A percentile compares a stretch with the other conserved stretches of the same genome.
Conservation (phyloP, 495 filamentous ascomycete genomes). For the Amorphotheca resinae region DNA sequence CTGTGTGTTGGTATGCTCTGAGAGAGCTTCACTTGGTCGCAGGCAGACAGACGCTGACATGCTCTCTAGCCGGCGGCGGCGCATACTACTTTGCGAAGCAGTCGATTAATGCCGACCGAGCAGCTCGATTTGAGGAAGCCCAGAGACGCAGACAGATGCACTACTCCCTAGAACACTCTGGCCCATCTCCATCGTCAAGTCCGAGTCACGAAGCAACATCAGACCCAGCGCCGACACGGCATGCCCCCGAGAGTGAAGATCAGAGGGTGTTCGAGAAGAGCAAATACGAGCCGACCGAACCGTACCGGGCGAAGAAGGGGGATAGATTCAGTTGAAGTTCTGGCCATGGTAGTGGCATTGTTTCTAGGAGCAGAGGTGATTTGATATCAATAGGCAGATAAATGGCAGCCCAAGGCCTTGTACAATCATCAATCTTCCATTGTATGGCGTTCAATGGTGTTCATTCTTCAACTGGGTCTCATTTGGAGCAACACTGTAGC, state of each 20-base stretch:
- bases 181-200: too few relatives aligned
- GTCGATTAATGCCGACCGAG: constrained; percentile 81
- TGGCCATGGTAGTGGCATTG: not conserved
- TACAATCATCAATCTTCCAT: not conserved
- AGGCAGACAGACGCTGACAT: constrained; percentile 18
- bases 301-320: constrained; percentile 63
- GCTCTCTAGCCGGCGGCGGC: constrained; percentile 59
- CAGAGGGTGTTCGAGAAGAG: constrained; percentile 65
- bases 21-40: not conserved
- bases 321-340: constrained; percentile 59
- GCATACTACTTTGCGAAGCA: constrained; percentile 96
- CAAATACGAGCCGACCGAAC: constrained; percentile 73
- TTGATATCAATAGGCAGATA: too few relatives aligned
- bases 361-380: too few relatives aligned
- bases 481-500: too few relatives aligned
- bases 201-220: constrained; percentile 67
- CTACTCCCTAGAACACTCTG: constrained; percentile 48
- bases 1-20: constrained; percentile 58
- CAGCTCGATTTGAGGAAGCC: constrained; percentile 54
- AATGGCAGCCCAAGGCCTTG: too few relatives aligned
- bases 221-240: constrained; percentile 80
- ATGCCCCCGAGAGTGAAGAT: constrained; percentile 61
- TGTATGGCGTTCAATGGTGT: not conserved
- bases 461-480: too few relatives aligned
- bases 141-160: constrained; percentile 49